These are phyloP conservation scores for Digitaria exilis DNA, from an alignment of 202 grass and related monocot species.

Conservation along the genomic window DNA sequence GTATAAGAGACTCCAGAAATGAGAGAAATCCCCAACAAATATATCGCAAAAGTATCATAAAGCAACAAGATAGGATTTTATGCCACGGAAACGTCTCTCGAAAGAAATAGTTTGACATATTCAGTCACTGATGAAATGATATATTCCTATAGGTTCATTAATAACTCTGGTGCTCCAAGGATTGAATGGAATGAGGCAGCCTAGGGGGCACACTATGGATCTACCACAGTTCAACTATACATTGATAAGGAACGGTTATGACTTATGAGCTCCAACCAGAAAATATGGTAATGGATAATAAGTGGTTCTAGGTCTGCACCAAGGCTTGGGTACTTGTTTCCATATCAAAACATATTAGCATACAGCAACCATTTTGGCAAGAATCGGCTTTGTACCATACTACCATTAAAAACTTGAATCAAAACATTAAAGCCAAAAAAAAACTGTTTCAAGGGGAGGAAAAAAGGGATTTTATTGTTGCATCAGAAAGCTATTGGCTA, in stretches of 20 bases:
- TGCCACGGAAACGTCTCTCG: neutral
- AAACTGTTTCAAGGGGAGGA: neutral
- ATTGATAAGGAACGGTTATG: neutral
- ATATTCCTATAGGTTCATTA: neutral
- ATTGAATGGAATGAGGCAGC: constrained; percentile 1
- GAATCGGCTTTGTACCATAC: neutral
- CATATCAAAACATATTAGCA: neutral
- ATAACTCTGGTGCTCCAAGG: neutral
- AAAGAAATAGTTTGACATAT: neutral
- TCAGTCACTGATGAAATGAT: constrained; percentile 17
- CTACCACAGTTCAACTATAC: neutral
- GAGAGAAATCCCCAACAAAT: constrained; percentile 18
- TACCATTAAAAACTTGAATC: neutral
- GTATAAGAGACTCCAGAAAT: constrained; percentile 25
- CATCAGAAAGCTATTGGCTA: neutral
- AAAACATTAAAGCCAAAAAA: neutral
- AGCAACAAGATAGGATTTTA: constrained; percentile 31
- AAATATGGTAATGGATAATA: neutral
- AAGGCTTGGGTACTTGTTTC: neutral
- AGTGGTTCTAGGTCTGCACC: neutral
- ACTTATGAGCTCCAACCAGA: neutral
- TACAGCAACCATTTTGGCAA: neutral
- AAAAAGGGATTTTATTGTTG: neutral
- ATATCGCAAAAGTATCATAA: neutral
- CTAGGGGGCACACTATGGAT: constrained; percentile 7